Evolutionary conservation across 1,284 basidiomycete species (phyloP).

Genomic region (Microstroma glucosiphilum): DNA sequence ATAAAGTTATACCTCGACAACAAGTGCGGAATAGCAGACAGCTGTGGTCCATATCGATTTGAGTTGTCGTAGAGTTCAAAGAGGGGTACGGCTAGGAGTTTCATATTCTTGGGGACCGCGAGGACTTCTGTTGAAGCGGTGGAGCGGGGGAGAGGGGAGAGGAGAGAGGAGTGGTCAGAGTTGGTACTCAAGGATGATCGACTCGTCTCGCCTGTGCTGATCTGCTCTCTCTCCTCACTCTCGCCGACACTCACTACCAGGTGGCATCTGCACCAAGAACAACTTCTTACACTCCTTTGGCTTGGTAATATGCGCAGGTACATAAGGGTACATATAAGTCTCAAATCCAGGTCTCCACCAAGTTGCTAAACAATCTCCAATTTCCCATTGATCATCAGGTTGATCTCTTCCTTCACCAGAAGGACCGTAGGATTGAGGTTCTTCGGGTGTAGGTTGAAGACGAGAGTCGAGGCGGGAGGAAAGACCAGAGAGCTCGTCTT

Average conservation of each 20-base stretch:
- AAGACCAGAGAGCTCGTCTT: conserved; percentile 83
- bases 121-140: conserved; percentile 66
- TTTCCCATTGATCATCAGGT: conserved; percentile 79
- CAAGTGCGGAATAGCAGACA: conserved; percentile 87
- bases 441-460: neutral
- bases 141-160: neutral
- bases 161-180: neutral
- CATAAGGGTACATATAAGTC: conserved; percentile 96
- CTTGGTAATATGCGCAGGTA: conserved; percentile 91
- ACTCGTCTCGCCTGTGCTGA: neutral
- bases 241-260: conserved; percentile 40
- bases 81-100: conserved; percentile 79
- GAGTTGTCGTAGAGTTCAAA: conserved; percentile 97
- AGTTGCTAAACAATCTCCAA: conserved; percentile 84
- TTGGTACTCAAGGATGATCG: neutral
- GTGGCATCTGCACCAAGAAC: conserved; percentile 89
- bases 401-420: conserved; percentile 59
- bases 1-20: conserved; percentile 67
- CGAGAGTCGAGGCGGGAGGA: conserved; percentile 80
- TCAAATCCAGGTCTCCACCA: conserved; percentile 98
- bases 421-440: conserved; percentile 23
- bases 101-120: conserved; percentile 97
- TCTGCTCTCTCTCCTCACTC: neutral
- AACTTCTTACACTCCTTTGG: conserved; percentile 98
- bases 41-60: conserved; percentile 73